Evolutionary conservation across 306 rosid species (phyloP).

Genomic region (Corylus americana): DNA sequence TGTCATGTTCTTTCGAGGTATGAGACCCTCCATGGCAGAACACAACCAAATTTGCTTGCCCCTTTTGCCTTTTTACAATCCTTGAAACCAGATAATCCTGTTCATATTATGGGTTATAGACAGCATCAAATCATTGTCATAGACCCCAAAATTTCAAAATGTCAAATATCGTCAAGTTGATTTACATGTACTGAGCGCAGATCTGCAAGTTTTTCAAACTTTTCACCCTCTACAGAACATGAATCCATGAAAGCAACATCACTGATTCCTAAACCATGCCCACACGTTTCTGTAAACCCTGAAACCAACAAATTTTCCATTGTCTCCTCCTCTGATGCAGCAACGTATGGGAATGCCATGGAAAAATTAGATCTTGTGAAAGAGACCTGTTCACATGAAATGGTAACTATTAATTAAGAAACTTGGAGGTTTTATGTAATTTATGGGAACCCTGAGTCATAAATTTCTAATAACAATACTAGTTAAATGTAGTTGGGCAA

Average conservation of each 20-base stretch:
- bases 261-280: constrained; percentile 53
- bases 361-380: constrained; percentile 78
- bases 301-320: constrained; percentile 63
- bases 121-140: constrained; percentile 33
- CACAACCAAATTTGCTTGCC: constrained; percentile 73
- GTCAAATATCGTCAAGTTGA: constrained; percentile 28
- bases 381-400: constrained; percentile 56
- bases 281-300: constrained; percentile 79
- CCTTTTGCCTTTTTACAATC: constrained; percentile 48
- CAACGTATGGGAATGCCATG: constrained; percentile 88
- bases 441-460: constrained; percentile 8
- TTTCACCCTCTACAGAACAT: constrained; percentile 56
- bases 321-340: constrained; percentile 63
- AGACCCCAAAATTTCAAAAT: constrained; percentile 28
- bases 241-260: constrained; percentile 60
- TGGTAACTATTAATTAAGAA: constrained; percentile 27
- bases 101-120: constrained; percentile 22
- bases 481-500: constrained; percentile 17
- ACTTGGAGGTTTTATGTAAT: background rate
- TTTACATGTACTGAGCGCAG: constrained; percentile 71
- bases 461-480: constrained; percentile 7
- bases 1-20: constrained; percentile 40
- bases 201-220: constrained; percentile 40
- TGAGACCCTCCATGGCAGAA: constrained; percentile 59
- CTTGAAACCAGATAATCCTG: constrained; percentile 80